These are phyloP conservation scores for Scytalidium sp. DNA, from an alignment of 2,329 filamentous ascomycete species.

Conservation along the genomic window DNA sequence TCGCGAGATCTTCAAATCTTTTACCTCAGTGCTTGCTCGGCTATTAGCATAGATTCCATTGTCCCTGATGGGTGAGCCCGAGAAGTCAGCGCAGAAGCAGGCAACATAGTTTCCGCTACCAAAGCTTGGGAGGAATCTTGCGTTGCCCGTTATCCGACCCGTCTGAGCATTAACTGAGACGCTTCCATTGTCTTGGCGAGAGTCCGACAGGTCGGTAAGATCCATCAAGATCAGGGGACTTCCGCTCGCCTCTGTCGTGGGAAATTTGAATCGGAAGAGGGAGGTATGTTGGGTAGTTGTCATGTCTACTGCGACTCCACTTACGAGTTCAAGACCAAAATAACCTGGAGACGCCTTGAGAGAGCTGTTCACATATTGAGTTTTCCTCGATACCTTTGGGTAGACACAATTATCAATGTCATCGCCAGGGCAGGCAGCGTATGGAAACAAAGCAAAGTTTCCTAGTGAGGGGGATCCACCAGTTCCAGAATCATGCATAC, in stretches of 20 bases:
- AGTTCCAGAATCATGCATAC: conserved; percentile 42
- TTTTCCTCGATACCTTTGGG: conserved; percentile 43
- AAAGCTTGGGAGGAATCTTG: conserved; percentile 62
- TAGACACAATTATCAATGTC: conserved; percentile 61
- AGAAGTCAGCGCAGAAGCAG: conserved; percentile 68
- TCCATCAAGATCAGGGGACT: conserved; percentile 63
- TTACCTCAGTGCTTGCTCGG: conserved; percentile 44
- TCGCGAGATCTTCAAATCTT: conserved; percentile 47
- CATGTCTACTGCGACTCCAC: conserved; percentile 61
- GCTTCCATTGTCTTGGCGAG: conserved; percentile 53
- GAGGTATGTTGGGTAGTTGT: conserved; percentile 62
- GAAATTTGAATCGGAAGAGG: conserved; percentile 64
- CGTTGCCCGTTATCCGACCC: conserved; percentile 61
- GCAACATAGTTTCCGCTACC: conserved; percentile 56
- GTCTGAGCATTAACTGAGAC: conserved; percentile 51
- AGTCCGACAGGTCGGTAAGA: conserved; percentile 60
- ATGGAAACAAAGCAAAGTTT: conserved; percentile 71
- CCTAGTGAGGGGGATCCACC: conserved; percentile 59
- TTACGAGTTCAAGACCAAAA: conserved; percentile 57
- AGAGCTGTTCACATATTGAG: conserved; percentile 37
- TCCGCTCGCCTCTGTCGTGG: conserved; percentile 34
- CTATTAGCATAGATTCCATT: conserved; percentile 60
- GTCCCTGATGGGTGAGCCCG: conserved; percentile 53
- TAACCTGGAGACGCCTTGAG: conserved; percentile 61
- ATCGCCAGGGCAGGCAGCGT: conserved; percentile 56